A percentile compares a stretch with the other conserved stretches of the same genome.
phyloP scores from a whole-genome alignment of 139 green algal genomes.

The Tetratostichococcus sp. region DNA sequence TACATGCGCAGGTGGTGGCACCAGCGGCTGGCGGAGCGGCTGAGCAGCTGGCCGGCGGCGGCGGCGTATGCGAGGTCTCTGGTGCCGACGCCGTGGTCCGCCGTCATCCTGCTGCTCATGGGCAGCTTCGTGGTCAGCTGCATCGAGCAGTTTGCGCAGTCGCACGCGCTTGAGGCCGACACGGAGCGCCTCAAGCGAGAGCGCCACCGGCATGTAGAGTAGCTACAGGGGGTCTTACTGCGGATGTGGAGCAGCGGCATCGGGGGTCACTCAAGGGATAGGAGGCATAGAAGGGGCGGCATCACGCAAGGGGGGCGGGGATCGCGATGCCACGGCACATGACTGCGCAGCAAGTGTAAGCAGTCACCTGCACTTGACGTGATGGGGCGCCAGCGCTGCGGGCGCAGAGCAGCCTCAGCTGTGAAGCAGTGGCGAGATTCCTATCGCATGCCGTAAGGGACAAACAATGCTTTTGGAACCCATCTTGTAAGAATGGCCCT shows the following conservation, averaged over 20 bases:
- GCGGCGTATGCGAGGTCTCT: slow-evolving; percentile 3
- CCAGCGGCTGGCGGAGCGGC: slow-evolving; percentile 4
- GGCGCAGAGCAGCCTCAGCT: too few species aligned
- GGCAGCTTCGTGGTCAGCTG: slow-evolving; percentile 47
- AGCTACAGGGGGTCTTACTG: too few species aligned
- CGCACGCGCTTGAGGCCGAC: neutral
- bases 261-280: neutral
- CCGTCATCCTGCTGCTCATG: slow-evolving; percentile 41
- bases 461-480: too few species aligned
- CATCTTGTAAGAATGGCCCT: too few species aligned
- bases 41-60: slow-evolving; percentile 5
- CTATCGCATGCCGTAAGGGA: too few species aligned
- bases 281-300: too few species aligned
- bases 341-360: too few species aligned
- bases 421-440: too few species aligned
- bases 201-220: neutral
- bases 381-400: too few species aligned
- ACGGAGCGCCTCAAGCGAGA: neutral
- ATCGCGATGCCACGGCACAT: too few species aligned
- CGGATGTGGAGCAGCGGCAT: neutral
- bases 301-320: too few species aligned
- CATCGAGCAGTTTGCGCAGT: slow-evolving; percentile 58
- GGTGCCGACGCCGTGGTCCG: slow-evolving; percentile 23
- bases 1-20: slow-evolving; percentile 18
- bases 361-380: too few species aligned